Conservation (phyloP, 2,329 filamentous ascomycete species). For the Cytospora chrysosperma region DNA sequence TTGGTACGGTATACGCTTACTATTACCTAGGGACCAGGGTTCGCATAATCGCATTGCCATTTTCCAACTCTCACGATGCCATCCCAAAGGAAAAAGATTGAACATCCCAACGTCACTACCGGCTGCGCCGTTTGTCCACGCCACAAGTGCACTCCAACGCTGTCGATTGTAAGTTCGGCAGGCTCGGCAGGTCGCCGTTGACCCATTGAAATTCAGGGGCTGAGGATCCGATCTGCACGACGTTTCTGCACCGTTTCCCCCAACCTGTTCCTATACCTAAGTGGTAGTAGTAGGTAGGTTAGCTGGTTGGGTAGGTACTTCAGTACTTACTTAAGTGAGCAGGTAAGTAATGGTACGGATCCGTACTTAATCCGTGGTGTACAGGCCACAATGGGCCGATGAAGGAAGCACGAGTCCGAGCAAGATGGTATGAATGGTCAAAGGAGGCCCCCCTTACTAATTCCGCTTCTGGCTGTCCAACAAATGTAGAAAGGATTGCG, state of each 20-base stretch:
- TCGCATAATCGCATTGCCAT: not conserved
- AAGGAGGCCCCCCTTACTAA: not conserved
- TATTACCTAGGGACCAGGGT: too few relatives aligned
- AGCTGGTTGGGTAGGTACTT: too few relatives aligned
- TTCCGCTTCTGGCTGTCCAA: slow-evolving; percentile 7
- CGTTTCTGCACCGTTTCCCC: slow-evolving; percentile 4
- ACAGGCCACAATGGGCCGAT: not conserved
- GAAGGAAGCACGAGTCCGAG: slow-evolving; percentile 1
- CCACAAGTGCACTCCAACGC: not conserved
- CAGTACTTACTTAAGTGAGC: too few relatives aligned
- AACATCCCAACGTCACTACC: slow-evolving; percentile 5
- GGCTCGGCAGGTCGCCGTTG: slow-evolving; percentile 8
- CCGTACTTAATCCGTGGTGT: too few relatives aligned
- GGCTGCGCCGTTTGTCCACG: slow-evolving; percentile 13
- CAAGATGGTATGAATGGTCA: not conserved
- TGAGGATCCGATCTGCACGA: slow-evolving; percentile 10
- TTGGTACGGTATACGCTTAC: too few relatives aligned
- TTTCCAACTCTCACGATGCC: not conserved
- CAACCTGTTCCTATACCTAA: too few relatives aligned
- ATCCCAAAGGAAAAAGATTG: not conserved
- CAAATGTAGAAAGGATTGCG: not conserved
- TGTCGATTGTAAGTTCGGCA: slow-evolving; percentile 18
- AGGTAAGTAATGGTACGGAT: too few relatives aligned
- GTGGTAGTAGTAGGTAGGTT: too few relatives aligned
- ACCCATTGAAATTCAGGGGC: slow-evolving; percentile 15